phyloP scores from a whole-genome alignment of 2,329 filamentous ascomycete genomes.

The Podosphaera xanthii region DNA sequence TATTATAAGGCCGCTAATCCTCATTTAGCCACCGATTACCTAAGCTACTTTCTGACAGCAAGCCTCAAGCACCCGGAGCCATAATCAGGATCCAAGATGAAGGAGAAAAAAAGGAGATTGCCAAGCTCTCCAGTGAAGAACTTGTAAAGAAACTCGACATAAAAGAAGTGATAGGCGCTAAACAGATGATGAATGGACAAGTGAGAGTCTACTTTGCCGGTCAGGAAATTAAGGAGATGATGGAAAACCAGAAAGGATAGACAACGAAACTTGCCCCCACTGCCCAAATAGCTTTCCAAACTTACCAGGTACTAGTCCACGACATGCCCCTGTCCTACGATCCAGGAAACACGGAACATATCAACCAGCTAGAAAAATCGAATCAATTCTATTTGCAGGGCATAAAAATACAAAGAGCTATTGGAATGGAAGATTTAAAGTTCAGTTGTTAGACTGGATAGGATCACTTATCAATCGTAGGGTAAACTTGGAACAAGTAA shows the following conservation, averaged over 20 bases:
- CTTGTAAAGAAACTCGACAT: neutral
- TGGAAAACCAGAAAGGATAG: neutral
- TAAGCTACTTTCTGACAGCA: no score
- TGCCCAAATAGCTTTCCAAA: neutral
- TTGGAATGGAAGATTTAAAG: no score
- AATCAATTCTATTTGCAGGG: neutral
- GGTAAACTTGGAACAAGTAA: no score
- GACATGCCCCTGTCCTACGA: neutral
- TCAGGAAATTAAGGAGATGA: neutral
- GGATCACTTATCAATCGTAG: no score
- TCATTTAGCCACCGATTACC: no score
- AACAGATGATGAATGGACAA: neutral
- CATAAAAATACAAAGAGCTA: neutral
- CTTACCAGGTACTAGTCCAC: neutral
- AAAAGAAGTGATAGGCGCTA: neutral
- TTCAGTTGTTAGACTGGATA: no score
- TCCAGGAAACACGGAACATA: neutral
- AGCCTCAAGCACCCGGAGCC: no score
- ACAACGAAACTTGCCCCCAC: neutral
- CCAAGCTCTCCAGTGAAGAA: neutral
- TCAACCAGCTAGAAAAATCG: neutral
- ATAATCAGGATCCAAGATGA: neutral
- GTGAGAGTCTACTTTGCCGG: neutral
- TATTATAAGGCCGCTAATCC: no score
- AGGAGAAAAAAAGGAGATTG: neutral